Conservation (phyloP, 257 asterid species). For the Penstemon newberryi region DNA sequence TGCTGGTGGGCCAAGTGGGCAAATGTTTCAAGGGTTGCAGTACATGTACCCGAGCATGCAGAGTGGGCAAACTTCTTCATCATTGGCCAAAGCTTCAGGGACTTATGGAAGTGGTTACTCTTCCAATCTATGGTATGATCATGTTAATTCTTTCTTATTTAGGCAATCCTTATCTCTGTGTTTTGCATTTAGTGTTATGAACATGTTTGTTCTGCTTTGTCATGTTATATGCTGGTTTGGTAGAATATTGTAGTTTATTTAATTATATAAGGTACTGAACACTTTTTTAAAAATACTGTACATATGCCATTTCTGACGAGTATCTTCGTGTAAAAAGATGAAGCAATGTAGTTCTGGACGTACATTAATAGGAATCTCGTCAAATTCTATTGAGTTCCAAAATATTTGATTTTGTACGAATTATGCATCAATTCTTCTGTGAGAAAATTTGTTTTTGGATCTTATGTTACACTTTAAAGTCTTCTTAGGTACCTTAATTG, state of each 20-base stretch:
- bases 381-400: too few relatives aligned
- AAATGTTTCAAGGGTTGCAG: slow-evolving; percentile 43
- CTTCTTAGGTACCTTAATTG: neutral
- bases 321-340: neutral
- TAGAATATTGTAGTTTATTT: neutral
- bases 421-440: neutral
- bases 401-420: neutral
- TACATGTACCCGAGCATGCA: slow-evolving; percentile 51
- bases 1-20: slow-evolving; percentile 41
- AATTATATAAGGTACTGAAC: neutral
- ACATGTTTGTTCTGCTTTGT: neutral
- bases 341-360: neutral
- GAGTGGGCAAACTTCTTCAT: slow-evolving; percentile 44
- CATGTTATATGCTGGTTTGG: neutral
- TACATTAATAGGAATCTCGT: neutral
- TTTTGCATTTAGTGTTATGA: neutral
- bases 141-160: slow-evolving; percentile 13
- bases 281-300: neutral
- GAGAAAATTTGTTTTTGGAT: neutral
- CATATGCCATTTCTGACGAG: neutral
- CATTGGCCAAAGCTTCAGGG: slow-evolving; percentile 39
- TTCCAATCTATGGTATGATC: slow-evolving; percentile 46
- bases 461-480: neutral
- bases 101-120: slow-evolving; percentile 42
- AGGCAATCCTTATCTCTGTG: neutral